Evolutionary conservation across 306 rosid species (phyloP), one percentile per base, ranked within the genome.

Genomic region (Trifolium fragiferum): DNA sequence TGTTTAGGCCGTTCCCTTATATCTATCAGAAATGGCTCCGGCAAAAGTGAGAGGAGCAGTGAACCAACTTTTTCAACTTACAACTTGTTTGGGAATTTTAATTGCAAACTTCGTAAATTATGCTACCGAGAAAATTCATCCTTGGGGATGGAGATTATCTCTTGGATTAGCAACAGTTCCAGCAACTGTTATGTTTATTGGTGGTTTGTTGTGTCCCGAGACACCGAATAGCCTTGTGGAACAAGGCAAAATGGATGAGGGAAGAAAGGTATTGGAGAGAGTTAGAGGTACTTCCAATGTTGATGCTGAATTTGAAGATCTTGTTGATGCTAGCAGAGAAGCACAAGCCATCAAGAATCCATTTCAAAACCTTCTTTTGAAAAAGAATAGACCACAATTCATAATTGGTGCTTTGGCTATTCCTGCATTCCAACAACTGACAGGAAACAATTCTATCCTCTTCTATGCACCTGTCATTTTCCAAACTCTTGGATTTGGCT

Each of bases 181-280:
- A 1, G 98, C 97, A 30, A 62, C 60, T 8, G 74, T 90, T 1
- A 90, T 93, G 98, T 90, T 93, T n/a, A 6, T 90, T 14, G 97
- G 98, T 25, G 98, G 98, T 3, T 2, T 93, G 16, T 71, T 88
- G 66, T 92, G 91, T 60, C 96, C 92, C 0, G 97, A 93, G 86
- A 93, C 98, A 51, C 98, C 98, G 0, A 93, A 93, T 82, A 93
- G 97, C 68, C 86, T 93, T 21, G 97, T 93, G 37, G 97, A 93
- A 75, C 92, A 84, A 68, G 98, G 97, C 30, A 86, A 49, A 68
- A 8, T 85, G 27, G 93, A 87, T 2, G 98, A 93, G 72, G 98
- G 61, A 54, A 86, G 96, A 81, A 68, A 23, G 23, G 83, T 89
- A 1, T 81, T 93, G 15, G 95, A 93, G 82, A 90, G 70, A 59